A percentile compares a stretch with the other conserved stretches of the same genome.
Conservation (phyloP, 2,329 filamentous ascomycete genomes). For the Clonostachys chloroleuca region DNA sequence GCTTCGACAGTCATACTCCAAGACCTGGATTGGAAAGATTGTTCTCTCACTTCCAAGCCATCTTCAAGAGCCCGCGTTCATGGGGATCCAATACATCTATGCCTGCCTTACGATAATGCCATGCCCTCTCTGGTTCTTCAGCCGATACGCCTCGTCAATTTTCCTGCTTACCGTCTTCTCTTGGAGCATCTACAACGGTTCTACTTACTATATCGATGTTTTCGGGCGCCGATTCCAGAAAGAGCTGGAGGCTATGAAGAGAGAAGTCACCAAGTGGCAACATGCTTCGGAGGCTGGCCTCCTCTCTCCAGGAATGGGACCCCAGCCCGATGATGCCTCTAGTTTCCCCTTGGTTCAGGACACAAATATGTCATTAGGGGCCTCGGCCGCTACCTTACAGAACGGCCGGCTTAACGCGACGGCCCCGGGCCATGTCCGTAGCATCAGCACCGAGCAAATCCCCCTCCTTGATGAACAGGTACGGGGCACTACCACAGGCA, state of each 20-base stretch:
- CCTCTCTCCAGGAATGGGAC: constrained; percentile 24
- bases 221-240: constrained; percentile 97
- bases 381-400: background rate
- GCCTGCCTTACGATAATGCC: constrained; percentile 91
- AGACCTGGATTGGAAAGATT: constrained; percentile 80
- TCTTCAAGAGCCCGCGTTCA: constrained; percentile 87
- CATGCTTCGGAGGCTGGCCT: constrained; percentile 43
- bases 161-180: constrained; percentile 83
- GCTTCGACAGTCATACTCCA: constrained; percentile 87
- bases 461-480: constrained; percentile 47
- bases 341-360: constrained; percentile 1
- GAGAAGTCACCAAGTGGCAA: constrained; percentile 88
- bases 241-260: constrained; percentile 83
- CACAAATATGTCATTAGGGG: background rate
- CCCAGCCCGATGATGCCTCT: constrained; percentile 16
- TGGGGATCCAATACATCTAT: constrained; percentile 92
- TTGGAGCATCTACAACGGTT: constrained; percentile 95
- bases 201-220: constrained; percentile 96
- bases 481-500: constrained; percentile 26
- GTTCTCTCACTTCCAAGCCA: constrained; percentile 72
- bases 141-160: constrained; percentile 67
- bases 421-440: constrained; percentile 3
- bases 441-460: constrained; percentile 45
- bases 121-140: constrained; percentile 93
- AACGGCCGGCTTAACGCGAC: background rate